Base-by-base conservation (phyloP, 257 asterid species). In the Solanum ossicruentum region DNA sequence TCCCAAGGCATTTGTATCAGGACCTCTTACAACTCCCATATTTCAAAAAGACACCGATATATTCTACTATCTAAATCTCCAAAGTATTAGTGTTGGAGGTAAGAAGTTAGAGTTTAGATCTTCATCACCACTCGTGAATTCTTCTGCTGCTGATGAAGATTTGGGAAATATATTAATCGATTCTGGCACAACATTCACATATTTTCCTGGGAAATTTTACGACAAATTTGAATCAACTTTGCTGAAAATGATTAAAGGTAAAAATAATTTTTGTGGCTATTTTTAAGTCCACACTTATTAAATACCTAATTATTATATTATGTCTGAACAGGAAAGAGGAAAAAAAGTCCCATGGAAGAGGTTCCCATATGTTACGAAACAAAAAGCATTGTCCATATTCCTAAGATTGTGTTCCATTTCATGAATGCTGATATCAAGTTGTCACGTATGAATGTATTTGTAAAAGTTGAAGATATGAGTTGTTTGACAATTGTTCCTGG, bases 141-240 rank as follows among this genome's bases (percentile, higher is more conserved):
- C 23, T 12, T 32, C 43, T 13, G 47, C 55, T 1, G 0, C 36
- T 3, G 49, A 10, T 0, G 32, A 8, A 0, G 83, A 32, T 2
- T 81, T 87, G 13, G 92, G 93, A 0, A 92, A 94, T 79, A 91
- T 94, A 3, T 86, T 94, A 16, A 87, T 94, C 28, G 97, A 94
- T 84, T 94, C 98, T 0, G 98, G 95, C 16, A 89, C 97, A 4
- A 90, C 93, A 1, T 36, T 94, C 67, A 93, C 93, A 0, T 84
- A 75, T 11, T 23, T 94, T 11, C 93, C 94, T 0, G 0, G 18
- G 0, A 75, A 86, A 0, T 8, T 91, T 0, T 92, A 91, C 87
- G 10, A 52, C 0, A 85, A 72, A 5, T 18, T 94, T 21, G 91
- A 87, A 28, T 41, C 90, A 1, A 58, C 85, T 0, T 1, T 89